Evolutionary conservation across 768 basidiomycete species (phyloP).

Genomic region (Coprinopsis sp.): DNA sequence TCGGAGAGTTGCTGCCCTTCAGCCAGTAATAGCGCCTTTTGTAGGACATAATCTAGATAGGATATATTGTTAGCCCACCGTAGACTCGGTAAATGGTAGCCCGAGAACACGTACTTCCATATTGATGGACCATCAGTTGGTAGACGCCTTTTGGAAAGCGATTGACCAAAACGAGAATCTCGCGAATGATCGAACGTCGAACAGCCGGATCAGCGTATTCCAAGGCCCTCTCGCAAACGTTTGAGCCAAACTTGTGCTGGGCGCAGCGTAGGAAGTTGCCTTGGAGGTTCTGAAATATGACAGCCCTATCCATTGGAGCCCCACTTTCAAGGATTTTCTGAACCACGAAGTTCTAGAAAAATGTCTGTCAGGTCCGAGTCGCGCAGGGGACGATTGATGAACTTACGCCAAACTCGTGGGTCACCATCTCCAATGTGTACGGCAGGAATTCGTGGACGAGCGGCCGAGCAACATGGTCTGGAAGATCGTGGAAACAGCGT

Average conservation of each 20-base stretch:
- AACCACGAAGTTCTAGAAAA: constrained; percentile 81
- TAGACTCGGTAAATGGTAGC: background rate
- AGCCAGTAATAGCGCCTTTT: constrained; percentile 65
- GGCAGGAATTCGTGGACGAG: constrained; percentile 82
- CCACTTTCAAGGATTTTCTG: constrained; percentile 91
- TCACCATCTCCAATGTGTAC: constrained; percentile 68
- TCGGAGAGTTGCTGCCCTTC: constrained; percentile 69
- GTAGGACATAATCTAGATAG: constrained; percentile 74
- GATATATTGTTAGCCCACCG: background rate
- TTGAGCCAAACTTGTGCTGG: constrained; percentile 90
- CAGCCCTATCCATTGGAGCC: constrained; percentile 56
- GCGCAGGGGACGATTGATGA: background rate
- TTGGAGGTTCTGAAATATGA: constrained; percentile 63
- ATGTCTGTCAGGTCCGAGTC: background rate
- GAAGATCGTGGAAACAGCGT: constrained; percentile 83
- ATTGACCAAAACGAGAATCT: constrained; percentile 55
- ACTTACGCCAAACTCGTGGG: constrained; percentile 86
- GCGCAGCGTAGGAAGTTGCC: constrained; percentile 79
- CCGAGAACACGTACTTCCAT: constrained; percentile 61
- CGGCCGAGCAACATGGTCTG: constrained; percentile 58
- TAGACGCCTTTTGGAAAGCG: constrained; percentile 59
- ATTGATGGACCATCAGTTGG: constrained; percentile 84
- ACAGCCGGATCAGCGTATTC: constrained; percentile 58
- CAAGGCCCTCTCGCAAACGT: constrained; percentile 91
- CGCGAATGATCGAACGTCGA: constrained; percentile 70